phyloP scores from a whole-genome alignment of 148 eudicot species.

The Dysphania ambrosioides region DNA sequence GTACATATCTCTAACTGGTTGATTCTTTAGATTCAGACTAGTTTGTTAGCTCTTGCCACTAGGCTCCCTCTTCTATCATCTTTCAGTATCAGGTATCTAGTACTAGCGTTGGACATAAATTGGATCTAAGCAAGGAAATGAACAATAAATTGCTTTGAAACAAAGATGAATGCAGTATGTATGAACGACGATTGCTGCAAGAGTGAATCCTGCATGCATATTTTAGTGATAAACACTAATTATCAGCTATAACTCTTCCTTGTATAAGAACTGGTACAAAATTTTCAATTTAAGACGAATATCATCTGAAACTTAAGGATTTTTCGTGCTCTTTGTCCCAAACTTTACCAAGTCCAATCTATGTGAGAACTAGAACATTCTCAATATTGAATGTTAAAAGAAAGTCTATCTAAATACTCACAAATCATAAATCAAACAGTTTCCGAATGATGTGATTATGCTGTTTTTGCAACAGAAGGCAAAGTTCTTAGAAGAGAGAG shows the following conservation, averaged over 20 bases:
- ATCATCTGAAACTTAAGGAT: neutral
- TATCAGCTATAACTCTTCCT: neutral
- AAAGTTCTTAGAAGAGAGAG: conserved; percentile 57
- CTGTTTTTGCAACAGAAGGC: conserved; percentile 51
- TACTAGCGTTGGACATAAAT: no score
- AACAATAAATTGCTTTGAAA: no score
- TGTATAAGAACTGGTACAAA: conserved; percentile 2
- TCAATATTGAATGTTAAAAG: conserved; percentile 1
- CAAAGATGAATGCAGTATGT: no score
- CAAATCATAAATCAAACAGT: neutral
- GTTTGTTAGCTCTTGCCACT: no score
- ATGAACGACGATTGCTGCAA: neutral
- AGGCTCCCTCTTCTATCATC: no score
- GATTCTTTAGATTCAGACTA: no score
- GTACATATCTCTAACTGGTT: no score
- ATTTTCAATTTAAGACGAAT: neutral
- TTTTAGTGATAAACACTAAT: neutral
- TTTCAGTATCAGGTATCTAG: no score
- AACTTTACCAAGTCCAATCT: neutral
- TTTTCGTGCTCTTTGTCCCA: neutral
- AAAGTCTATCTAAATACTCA: neutral
- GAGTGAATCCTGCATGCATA: neutral
- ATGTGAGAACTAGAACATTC: neutral
- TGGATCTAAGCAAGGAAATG: no score
- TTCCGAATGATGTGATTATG: conserved; percentile 13